Evolutionary conservation across 306 rosid species (phyloP).

Genomic region (Pueraria montana): DNA sequence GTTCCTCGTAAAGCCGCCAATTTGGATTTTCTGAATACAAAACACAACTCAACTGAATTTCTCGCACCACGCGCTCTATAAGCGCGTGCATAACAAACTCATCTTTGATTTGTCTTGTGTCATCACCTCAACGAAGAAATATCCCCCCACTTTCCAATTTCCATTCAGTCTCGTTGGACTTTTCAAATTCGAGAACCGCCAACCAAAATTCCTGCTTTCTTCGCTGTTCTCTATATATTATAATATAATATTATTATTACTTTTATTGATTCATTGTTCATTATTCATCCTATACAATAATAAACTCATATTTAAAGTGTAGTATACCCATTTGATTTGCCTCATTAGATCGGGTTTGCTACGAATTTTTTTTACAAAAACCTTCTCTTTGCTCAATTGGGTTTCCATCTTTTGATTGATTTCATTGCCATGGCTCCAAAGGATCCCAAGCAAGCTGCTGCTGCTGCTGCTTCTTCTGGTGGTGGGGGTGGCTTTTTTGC

Average conservation of each 20-base stretch:
- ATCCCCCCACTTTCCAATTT: conserved; percentile 18
- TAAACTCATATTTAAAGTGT: conserved; percentile 15
- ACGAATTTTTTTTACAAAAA: background rate
- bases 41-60: background rate
- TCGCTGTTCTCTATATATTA: conserved; percentile 54
- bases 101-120: background rate
- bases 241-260: background rate
- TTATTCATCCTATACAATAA: background rate
- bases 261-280: background rate
- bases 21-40: conserved; percentile 41
- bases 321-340: conserved; percentile 16
- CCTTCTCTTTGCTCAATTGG: conserved; percentile 41
- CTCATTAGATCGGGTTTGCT: conserved; percentile 45
- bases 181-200: conserved; percentile 70
- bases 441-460: conserved; percentile 69
- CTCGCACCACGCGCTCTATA: background rate
- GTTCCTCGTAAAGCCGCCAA: conserved; percentile 45
- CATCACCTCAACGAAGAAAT: background rate
- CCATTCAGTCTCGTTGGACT: conserved; percentile 46
- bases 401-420: conserved; percentile 17
- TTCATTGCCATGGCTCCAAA: conserved; percentile 63
- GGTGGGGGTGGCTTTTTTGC: conserved; percentile 71
- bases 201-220: conserved; percentile 52
- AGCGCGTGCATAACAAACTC: conserved; percentile 37
- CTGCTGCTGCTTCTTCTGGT: conserved; percentile 40